These are phyloP conservation scores for Chiua sp. DNA, from an alignment of 1,284 basidiomycete genomes.

Conservation along the genomic window DNA sequence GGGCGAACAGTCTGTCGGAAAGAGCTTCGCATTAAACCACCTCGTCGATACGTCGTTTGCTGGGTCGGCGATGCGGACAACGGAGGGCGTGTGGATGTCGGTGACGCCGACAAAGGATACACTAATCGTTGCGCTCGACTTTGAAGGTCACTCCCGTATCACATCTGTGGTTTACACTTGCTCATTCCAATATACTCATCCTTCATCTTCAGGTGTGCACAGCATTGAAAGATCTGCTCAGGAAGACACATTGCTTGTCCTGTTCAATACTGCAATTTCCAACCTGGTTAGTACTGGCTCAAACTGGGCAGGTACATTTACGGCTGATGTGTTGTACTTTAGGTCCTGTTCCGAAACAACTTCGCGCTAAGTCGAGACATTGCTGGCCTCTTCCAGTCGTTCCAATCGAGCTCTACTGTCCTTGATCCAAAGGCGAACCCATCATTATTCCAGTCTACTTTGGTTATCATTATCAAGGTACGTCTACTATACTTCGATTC, in stretches of 20 bases:
- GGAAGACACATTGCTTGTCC: conserved; percentile 64
- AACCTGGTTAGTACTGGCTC: conserved; percentile 47
- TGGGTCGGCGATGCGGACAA: conserved; percentile 70
- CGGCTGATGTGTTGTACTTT: neutral
- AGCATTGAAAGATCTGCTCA: conserved; percentile 67
- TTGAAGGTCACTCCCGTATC: conserved; percentile 50
- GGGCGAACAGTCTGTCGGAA: conserved; percentile 73
- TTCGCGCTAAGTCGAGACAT: conserved; percentile 66
- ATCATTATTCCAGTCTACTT: conserved; percentile 59
- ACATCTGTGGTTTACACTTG: too few relatives aligned
- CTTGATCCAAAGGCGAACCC: conserved; percentile 64
- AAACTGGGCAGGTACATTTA: conserved; percentile 5
- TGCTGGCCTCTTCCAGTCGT: conserved; percentile 64
- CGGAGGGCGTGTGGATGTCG: conserved; percentile 72
- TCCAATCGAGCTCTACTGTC: conserved; percentile 64
- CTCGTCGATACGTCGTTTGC: conserved; percentile 69
- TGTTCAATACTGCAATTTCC: conserved; percentile 70
- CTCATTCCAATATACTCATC: neutral
- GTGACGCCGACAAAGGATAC: conserved; percentile 62
- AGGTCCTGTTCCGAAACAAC: conserved; percentile 70
- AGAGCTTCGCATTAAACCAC: conserved; percentile 66
- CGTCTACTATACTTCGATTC: neutral
- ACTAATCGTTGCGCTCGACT: conserved; percentile 65
- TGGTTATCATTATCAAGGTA: conserved; percentile 70
- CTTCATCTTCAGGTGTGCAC: conserved; percentile 53